Evolutionary conservation across 2,329 filamentous ascomycete genomes (phyloP).

Genomic region (Diaporthe ilicicola): DNA sequence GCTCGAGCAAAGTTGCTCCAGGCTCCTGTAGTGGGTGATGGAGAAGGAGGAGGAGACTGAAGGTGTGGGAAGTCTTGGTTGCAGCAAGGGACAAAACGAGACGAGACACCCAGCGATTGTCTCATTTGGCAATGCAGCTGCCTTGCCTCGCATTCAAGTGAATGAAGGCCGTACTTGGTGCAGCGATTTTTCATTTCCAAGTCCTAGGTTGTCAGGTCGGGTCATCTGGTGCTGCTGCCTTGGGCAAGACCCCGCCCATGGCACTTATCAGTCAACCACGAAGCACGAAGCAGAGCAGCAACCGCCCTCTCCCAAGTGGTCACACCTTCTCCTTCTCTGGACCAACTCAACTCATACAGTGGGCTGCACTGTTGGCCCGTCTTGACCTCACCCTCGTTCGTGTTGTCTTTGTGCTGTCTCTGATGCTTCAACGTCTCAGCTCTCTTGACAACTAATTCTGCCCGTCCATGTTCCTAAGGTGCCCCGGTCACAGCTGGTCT

Average conservation of each 20-base stretch:
- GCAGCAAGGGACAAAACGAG: neutral
- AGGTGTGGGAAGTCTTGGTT: neutral
- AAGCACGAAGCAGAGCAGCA: neutral
- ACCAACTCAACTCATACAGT: neutral
- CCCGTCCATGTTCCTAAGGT: neutral
- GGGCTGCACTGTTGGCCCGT: neutral
- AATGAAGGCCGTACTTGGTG: neutral
- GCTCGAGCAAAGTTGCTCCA: neutral
- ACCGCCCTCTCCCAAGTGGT: neutral
- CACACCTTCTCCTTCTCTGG: neutral
- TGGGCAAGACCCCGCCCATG: neutral
- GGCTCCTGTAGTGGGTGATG: neutral
- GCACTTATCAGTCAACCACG: neutral
- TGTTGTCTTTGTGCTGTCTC: neutral
- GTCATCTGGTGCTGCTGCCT: slow-evolving; percentile 1
- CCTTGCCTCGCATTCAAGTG: neutral
- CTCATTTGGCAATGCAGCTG: no score
- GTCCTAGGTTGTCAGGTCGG: neutral
- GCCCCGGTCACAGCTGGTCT: neutral
- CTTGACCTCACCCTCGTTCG: neutral
- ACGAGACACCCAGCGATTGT: neutral
- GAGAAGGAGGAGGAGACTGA: neutral
- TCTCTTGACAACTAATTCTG: neutral
- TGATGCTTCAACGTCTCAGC: neutral
- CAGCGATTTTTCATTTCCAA: neutral